These are phyloP conservation scores for Monilinia fructigena DNA, from an alignment of 2,329 filamentous ascomycete species.

Conservation along the genomic window DNA sequence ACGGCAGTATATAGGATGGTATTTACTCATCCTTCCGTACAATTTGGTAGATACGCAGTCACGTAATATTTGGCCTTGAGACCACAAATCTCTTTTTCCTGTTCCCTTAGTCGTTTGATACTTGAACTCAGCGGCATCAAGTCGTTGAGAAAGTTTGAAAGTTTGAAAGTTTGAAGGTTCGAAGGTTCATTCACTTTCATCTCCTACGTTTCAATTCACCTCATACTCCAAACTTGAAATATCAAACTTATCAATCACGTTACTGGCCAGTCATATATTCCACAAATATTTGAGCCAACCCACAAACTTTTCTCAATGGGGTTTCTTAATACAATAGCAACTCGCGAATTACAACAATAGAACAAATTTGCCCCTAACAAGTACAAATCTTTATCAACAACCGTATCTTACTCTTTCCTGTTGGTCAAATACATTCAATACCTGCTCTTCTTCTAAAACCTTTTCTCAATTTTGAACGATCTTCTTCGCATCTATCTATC, in stretches of 20 bases:
- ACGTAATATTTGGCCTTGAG: neutral
- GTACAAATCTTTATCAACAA: neutral
- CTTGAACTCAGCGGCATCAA: neutral
- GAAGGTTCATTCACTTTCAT: conserved; percentile 15
- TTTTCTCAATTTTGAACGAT: neutral
- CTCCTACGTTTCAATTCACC: conserved; percentile 4
- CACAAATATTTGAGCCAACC: neutral
- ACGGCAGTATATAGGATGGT: neutral
- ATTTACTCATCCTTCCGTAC: neutral
- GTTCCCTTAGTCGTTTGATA: neutral
- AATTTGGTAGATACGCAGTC: neutral
- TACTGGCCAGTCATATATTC: neutral
- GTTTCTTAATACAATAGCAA: neutral
- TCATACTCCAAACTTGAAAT: neutral
- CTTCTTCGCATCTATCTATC: neutral
- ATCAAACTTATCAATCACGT: neutral
- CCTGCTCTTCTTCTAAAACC: neutral
- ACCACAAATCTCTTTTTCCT: neutral
- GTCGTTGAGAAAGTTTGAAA: neutral
- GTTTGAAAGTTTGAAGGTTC: too few relatives aligned
- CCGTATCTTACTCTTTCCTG: neutral
- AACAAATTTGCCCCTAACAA: neutral
- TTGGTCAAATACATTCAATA: neutral
- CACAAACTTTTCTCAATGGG: neutral
- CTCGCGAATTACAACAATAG: conserved; percentile 2